These are phyloP conservation scores for Phytophthora syringae DNA, from an alignment of 352 stramenopile genomes.

Conservation along the genomic window DNA sequence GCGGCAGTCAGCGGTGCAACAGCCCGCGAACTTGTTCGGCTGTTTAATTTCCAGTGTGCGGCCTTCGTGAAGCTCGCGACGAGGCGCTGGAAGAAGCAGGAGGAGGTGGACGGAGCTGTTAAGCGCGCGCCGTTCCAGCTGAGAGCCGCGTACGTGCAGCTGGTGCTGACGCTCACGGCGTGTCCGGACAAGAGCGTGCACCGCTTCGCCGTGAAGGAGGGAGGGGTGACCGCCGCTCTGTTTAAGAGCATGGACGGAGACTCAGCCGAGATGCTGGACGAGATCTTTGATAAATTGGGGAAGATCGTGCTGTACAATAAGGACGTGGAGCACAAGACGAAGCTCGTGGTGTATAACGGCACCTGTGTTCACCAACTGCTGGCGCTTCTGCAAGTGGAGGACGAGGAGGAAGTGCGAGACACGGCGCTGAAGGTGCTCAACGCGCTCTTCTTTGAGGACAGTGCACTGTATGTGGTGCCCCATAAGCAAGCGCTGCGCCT, in stretches of 20 bases:
- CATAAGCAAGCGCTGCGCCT: slow-evolving; percentile 47
- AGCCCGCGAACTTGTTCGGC: slow-evolving; percentile 73
- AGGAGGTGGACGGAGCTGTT: slow-evolving; percentile 11
- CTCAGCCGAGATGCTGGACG: slow-evolving; percentile 54
- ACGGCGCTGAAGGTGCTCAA: slow-evolving; percentile 49
- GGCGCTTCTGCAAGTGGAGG: slow-evolving; percentile 62
- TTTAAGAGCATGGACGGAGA: slow-evolving; percentile 86
- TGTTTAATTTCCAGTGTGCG: slow-evolving; percentile 81
- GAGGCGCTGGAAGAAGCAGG: slow-evolving; percentile 66
- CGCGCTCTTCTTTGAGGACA: slow-evolving; percentile 65
- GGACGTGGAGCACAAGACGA: slow-evolving; percentile 61
- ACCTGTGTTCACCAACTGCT: slow-evolving; percentile 72
- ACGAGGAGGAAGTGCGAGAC: slow-evolving; percentile 49
- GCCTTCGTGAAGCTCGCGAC: slow-evolving; percentile 66
- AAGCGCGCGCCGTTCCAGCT: slow-evolving; percentile 63
- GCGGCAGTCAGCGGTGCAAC: slow-evolving; percentile 44
- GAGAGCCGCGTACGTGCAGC: slow-evolving; percentile 62
- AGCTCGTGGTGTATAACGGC: slow-evolving; percentile 68
- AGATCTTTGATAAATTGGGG: slow-evolving; percentile 51
- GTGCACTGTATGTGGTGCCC: slow-evolving; percentile 62
- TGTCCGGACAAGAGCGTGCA: slow-evolving; percentile 81
- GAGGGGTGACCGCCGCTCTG: slow-evolving; percentile 63
- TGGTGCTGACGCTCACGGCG: slow-evolving; percentile 67
- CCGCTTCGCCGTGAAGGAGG: slow-evolving; percentile 82
- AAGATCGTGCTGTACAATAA: slow-evolving; percentile 62